phyloP scores from a whole-genome alignment of 2,329 filamentous ascomycete genomes.

The Ascochyta koolunga region DNA sequence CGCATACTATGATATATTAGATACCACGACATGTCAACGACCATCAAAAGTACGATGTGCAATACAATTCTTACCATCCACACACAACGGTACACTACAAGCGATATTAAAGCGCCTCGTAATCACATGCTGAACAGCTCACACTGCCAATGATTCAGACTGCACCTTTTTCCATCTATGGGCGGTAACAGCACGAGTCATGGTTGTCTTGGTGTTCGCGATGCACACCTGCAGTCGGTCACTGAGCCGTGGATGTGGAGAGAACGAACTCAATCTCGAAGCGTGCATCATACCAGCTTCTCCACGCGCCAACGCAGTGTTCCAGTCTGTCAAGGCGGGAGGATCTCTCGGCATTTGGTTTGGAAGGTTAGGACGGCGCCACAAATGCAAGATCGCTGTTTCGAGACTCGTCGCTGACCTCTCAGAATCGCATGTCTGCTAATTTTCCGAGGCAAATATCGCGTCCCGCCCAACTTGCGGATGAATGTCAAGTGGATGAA shows the following conservation, averaged over 20 bases:
- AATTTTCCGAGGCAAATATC: slow-evolving; percentile 3
- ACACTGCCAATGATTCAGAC: neutral
- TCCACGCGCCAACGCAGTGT: neutral
- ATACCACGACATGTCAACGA: slow-evolving; percentile 41
- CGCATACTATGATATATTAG: slow-evolving; percentile 31
- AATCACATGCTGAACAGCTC: neutral
- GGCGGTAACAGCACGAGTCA: neutral
- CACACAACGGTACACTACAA: neutral
- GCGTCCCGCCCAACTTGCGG: neutral
- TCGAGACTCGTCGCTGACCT: neutral
- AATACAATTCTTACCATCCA: slow-evolving; percentile 1
- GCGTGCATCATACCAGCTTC: neutral
- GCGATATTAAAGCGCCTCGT: neutral
- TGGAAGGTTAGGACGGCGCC: neutral
- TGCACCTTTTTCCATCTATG: neutral
- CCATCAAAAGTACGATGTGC: slow-evolving; percentile 29
- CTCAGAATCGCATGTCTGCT: neutral
- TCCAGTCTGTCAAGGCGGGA: slow-evolving; percentile 2
- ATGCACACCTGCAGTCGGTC: neutral
- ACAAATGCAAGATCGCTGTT: neutral
- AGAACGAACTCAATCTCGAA: neutral
- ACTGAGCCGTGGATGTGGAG: slow-evolving; percentile 4
- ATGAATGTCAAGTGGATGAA: slow-evolving; percentile 1
- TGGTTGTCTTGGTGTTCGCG: neutral
- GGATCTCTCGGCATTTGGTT: neutral